Conservation (phyloP, 2,329 filamentous ascomycete species). For the Penicillium digitatum region DNA sequence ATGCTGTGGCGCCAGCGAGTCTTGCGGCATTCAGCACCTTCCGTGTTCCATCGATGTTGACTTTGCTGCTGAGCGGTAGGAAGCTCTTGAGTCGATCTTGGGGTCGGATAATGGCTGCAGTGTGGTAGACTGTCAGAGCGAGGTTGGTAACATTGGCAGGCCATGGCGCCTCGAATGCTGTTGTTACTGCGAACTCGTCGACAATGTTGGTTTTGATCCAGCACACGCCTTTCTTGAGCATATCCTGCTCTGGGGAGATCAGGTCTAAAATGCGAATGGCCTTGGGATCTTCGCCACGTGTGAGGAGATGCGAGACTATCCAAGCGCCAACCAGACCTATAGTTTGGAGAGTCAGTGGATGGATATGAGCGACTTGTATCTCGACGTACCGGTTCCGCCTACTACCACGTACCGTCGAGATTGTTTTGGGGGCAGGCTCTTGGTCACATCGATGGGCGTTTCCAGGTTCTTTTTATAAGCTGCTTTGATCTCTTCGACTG, state of each 20-base stretch:
- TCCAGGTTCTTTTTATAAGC: constrained; percentile 31
- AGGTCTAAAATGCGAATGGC: constrained; percentile 56
- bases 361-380: not conserved
- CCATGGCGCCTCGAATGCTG: constrained; percentile 51
- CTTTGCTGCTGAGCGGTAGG: constrained; percentile 46
- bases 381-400: constrained; percentile 36
- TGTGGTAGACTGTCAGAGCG: constrained; percentile 57
- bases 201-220: constrained; percentile 52
- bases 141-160: constrained; percentile 37
- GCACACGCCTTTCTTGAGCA: constrained; percentile 44
- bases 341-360: constrained; percentile 4
- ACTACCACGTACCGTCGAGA: constrained; percentile 39
- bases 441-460: constrained; percentile 31
- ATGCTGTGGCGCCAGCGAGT: constrained; percentile 46
- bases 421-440: constrained; percentile 37
- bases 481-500: constrained; percentile 30
- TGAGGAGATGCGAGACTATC: constrained; percentile 53
- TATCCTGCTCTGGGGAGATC: constrained; percentile 41
- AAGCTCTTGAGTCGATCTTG: constrained; percentile 47
- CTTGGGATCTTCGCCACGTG: constrained; percentile 49
- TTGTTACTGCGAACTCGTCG: constrained; percentile 42
- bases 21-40: constrained; percentile 50
- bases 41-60: constrained; percentile 51
- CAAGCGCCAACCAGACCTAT: constrained; percentile 55
- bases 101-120: constrained; percentile 53